Base-by-base conservation (phyloP, 1,139 yeast genomes). In the Petasospora fabianii region DNA sequence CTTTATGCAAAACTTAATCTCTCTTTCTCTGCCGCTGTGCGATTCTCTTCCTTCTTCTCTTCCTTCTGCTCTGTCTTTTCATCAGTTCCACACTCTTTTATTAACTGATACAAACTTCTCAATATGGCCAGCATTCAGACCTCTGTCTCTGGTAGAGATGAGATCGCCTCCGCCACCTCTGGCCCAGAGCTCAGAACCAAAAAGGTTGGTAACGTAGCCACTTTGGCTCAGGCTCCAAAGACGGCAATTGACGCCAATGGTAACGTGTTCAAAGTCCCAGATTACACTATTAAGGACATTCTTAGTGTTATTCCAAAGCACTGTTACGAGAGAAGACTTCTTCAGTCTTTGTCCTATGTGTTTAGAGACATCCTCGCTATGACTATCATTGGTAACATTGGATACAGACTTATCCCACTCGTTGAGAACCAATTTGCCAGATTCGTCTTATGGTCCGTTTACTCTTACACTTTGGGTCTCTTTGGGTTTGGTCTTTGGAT, bases 401-500 rank as follows among this genome's bases (percentile, higher is more conserved):
- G 84, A 44, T 66, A 71, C 59, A 66, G 64, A 31, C 70, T 65
- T 51, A 75, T 84, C 49, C 85, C 79, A 35, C 49, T 59, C 43
- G 61, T 82, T 35, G 73, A 77, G 24, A 64, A 62, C 49, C 54
- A 60, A 34, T 49, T 56, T 10, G 54, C 66, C 12, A 71, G 92
- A 54, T 71, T 73, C 45, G 62, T 64, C 8, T 72, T 75, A 38
- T 85, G 94, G 90, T 54, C 69, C 34, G 63, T 59, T 27, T 80
- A 80, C 60, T 73, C 77, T 20, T 59, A 70, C 43, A 61, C 66
- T 32, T 77, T 78, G 53, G 86, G 94, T 35, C 68, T 84, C 50
- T 73, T 81, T 54, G 84, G 85, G 24, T 80, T 86, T 46, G 95
- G 95, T 26, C 58, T 82, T 50, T 85, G 95, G 95, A 82, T 85